These are phyloP conservation scores for Oxalis stricta DNA, from an alignment of 441 rosid genomes.

Conservation along the genomic window DNA sequence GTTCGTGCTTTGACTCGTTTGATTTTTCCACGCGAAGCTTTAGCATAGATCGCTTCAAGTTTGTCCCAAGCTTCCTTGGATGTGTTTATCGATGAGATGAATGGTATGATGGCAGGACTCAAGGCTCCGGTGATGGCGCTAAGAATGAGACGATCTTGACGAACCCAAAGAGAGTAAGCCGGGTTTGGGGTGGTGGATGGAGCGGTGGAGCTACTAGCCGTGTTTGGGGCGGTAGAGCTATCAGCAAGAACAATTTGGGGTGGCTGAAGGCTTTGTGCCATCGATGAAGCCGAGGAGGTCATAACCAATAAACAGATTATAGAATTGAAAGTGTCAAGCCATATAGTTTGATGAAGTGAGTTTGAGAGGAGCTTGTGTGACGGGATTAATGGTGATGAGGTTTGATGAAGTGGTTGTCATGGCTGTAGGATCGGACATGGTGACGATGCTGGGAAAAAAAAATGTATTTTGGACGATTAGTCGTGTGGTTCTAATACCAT, in stretches of 20 bases:
- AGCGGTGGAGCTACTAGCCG: no score
- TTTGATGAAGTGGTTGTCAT: no score
- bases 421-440: no score
- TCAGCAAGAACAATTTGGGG: no score
- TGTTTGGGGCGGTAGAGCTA: not conserved
- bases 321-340: not conserved
- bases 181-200: not conserved
- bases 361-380: no score
- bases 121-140: not conserved
- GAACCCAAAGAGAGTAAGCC: not conserved
- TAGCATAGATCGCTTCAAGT: constrained; percentile 7
- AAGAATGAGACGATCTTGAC: not conserved
- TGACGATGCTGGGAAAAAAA: no score
- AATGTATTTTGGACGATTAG: no score
- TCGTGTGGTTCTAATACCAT: no score
- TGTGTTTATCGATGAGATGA: not conserved
- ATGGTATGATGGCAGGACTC: not conserved
- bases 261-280: not conserved
- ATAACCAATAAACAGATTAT: not conserved
- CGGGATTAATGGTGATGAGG: not conserved
- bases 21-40: not conserved
- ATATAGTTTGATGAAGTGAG: not conserved
- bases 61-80: constrained; percentile 1
- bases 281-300: not conserved
- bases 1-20: not conserved